Base-by-base conservation (phyloP, 495 filamentous ascomycete genomes). In the Niebla homalea region DNA sequence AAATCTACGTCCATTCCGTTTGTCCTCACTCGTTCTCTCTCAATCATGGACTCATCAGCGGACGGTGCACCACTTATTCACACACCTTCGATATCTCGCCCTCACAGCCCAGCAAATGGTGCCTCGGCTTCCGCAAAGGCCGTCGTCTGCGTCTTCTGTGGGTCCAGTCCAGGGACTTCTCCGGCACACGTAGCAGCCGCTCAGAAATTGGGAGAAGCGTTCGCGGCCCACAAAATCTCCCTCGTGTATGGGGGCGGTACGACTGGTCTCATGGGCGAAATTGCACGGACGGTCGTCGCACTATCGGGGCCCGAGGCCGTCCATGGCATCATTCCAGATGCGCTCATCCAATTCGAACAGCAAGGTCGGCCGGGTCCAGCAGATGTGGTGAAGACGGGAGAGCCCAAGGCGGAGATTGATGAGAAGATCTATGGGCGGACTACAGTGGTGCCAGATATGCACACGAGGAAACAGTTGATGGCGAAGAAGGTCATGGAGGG, bases 221-320 rank as follows among this genome's bases (percentile, higher is more conserved):
- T 98, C 68, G 78, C 85, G 64, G 68, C 75, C 50, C 70, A 86
- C 58, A 79, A 82, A 57, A 84, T 93, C 56, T 70, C 71, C 2
- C 79, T 98, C 26, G 85, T 97, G 48, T 98, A 95, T 65, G 92
- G 92, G 60, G 92, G 93, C 52, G 92, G 92, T 58, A 95, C 93
- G 16, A 79, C 84, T 6, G 92, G 92, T 7, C 72, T 98, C 20
- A 98, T 98, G 92, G 92, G 92, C 56, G 87, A 94, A 56, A 60
- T 98, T 0, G 86, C 92, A 25, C 78, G 78, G 40, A 89, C 88
- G 0, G 79, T 97, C n/a, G 87, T 93, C 59, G 71, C 79, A 0
- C 80, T 96, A 37, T 80, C 83, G 18, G 93, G 92, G 0, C 87
- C 87, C 1, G 60, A 78, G 50, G 70, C 85, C 4, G 92, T 97